Evolutionary conservation across 2,329 filamentous ascomycete species (phyloP).

Genomic region (Cladosporium austrohemisphaericum): DNA sequence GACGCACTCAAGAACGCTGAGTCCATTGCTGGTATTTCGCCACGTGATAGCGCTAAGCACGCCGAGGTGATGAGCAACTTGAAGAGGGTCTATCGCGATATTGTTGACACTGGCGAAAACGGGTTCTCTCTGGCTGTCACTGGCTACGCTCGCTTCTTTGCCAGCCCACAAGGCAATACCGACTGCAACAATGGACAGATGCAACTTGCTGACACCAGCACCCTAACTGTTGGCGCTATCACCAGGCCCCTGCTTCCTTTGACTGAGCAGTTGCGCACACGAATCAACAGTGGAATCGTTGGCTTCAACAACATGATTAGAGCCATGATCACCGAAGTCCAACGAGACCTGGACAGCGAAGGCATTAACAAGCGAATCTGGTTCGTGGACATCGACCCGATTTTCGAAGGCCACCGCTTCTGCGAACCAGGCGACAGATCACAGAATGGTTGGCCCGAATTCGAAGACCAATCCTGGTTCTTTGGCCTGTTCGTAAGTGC

Average conservation of each 20-base stretch:
- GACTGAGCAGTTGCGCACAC: not conserved
- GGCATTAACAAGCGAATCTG: not conserved
- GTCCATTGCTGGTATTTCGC: not conserved
- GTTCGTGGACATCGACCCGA: not conserved
- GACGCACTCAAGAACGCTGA: not conserved
- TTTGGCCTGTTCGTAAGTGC: not conserved
- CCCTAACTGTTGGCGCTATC: not conserved
- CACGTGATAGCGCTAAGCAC: not conserved
- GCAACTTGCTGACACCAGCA: not conserved
- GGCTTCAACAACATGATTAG: not conserved
- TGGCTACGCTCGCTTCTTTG: not conserved
- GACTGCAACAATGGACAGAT: not conserved
- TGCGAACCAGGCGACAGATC: not conserved
- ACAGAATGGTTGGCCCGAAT: not conserved
- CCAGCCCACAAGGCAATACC: not conserved
- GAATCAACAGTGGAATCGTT: not conserved
- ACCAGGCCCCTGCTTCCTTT: not conserved
- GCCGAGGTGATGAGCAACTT: not conserved
- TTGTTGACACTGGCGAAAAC: not conserved
- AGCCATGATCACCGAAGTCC: not conserved
- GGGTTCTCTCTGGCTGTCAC: not conserved
- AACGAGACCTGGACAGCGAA: not conserved
- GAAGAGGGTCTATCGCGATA: not conserved
- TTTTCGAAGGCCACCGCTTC: not conserved
- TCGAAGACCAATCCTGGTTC: not conserved